Percentiles rank a stretch among this genome's conserved stretches.
Evolutionary conservation across 1,284 basidiomycete genomes (phyloP).

Genomic region (Takashimella tepidaria): DNA sequence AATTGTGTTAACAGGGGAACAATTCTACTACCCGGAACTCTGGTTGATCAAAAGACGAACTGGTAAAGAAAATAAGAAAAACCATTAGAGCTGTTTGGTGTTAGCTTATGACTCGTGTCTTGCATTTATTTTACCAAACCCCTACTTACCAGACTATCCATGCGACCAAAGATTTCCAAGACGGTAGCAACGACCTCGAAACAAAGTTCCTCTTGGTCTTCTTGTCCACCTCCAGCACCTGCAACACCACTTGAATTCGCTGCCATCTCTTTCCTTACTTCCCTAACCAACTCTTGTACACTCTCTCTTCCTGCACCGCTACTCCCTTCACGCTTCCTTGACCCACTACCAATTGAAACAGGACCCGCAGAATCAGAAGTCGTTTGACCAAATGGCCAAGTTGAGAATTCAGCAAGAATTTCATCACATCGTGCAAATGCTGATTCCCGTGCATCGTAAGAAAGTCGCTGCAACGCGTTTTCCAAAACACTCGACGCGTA

Average conservation of each 20-base stretch:
- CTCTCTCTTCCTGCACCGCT: slow-evolving; percentile 55
- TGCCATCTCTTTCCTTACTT: slow-evolving; percentile 68
- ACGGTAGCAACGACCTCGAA: slow-evolving; percentile 88
- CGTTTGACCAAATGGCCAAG: slow-evolving; percentile 74
- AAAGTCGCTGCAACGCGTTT: slow-evolving; percentile 78
- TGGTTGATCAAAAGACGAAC: background rate
- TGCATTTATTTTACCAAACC: too few relatives aligned
- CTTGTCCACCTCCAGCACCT: slow-evolving; percentile 62
- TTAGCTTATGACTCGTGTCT: background rate
- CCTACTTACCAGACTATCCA: slow-evolving; percentile 65
- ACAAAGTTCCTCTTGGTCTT: slow-evolving; percentile 65
- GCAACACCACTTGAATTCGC: slow-evolving; percentile 53
- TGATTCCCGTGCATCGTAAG: slow-evolving; percentile 83
- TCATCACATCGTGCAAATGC: slow-evolving; percentile 89
- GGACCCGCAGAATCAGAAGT: slow-evolving; percentile 32
- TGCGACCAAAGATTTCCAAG: slow-evolving; percentile 78
- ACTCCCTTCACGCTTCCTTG: slow-evolving; percentile 40
- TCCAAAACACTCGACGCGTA: slow-evolving; percentile 93
- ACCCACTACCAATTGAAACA: slow-evolving; percentile 39
- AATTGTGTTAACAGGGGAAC: background rate
- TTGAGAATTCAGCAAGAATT: slow-evolving; percentile 77
- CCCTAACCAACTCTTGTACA: slow-evolving; percentile 70
- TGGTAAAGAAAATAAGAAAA: background rate
- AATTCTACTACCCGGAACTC: background rate
- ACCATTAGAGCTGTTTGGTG: background rate